phyloP scores from a whole-genome alignment of 768 basidiomycete species.

The Termitomyces sp. region DNA sequence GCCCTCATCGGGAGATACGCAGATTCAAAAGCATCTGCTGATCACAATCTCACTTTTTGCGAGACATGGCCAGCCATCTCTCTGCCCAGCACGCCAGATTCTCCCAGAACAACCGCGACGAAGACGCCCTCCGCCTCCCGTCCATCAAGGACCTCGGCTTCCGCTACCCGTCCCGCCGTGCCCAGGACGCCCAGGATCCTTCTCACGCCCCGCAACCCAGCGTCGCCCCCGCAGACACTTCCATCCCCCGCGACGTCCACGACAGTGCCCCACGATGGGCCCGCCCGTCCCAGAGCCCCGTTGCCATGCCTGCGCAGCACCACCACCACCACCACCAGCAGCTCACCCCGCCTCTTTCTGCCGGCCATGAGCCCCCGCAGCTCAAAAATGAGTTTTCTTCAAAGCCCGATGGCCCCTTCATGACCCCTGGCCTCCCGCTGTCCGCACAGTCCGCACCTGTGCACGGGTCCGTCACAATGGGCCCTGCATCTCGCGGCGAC shows the following conservation, averaged over 20 bases:
- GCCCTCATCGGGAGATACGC: conserved; percentile 64
- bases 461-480: conserved; percentile 29
- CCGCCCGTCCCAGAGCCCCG: conserved; percentile 21
- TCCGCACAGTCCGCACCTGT: conserved; percentile 36
- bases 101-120: conserved; percentile 33
- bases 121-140: conserved; percentile 47
- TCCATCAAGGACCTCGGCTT: conserved; percentile 75
- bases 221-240: conserved; percentile 18
- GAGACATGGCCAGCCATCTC: conserved; percentile 43
- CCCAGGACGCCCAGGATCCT: conserved; percentile 25
- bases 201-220: conserved; percentile 8
- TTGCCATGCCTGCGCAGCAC: conserved; percentile 19
- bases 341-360: conserved; percentile 41
- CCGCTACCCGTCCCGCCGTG: conserved; percentile 24
- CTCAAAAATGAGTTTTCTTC: conserved; percentile 36
- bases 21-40: conserved; percentile 40
- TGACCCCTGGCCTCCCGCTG: conserved; percentile 39
- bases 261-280: conserved; percentile 27
- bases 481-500: conserved; percentile 28
- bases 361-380: conserved; percentile 30
- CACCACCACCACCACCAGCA: conserved; percentile 35
- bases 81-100: conserved; percentile 32
- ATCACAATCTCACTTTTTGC: conserved; percentile 38
- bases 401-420: conserved; percentile 47
- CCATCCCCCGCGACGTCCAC: conserved; percentile 19